Conservation (phyloP, 768 basidiomycete species). For the Pleurotus sapidus region DNA sequence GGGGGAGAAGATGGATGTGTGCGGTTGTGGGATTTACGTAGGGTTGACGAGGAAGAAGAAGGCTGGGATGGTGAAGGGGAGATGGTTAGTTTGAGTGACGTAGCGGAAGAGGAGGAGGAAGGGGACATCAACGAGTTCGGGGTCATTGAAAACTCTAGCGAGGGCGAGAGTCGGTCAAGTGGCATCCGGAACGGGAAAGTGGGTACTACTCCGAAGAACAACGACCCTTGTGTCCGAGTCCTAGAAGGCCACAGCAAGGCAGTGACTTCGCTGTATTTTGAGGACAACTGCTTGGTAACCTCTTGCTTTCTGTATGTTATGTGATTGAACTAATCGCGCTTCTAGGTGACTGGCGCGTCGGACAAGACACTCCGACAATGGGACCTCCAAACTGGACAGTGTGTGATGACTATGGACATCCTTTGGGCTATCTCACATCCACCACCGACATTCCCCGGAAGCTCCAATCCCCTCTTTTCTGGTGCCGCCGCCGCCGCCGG, state of each 20-base stretch:
- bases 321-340: neutral
- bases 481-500: constrained; percentile 55
- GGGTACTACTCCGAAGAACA: constrained; percentile 29
- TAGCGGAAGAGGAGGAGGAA: constrained; percentile 63
- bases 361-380: constrained; percentile 99
- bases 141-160: neutral
- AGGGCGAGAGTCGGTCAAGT: constrained; percentile 30
- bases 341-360: constrained; percentile 91
- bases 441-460: constrained; percentile 39
- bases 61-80: constrained; percentile 48
- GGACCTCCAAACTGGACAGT: constrained; percentile 97
- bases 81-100: constrained; percentile 57
- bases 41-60: constrained; percentile 71
- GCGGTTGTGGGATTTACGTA: constrained; percentile 87
- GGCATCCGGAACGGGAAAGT: constrained; percentile 38
- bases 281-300: constrained; percentile 84
- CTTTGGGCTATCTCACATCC: constrained; percentile 98
- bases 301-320: neutral
- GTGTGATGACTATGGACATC: constrained; percentile 99
- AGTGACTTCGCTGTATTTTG: constrained; percentile 93
- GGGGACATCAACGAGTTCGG: constrained; percentile 37
- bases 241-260: constrained; percentile 92
- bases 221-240: constrained; percentile 65
- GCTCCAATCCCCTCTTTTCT: constrained; percentile 45
- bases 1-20: constrained; percentile 87